Conservation (phyloP, 768 basidiomycete species). For the Suillus subalutaceus region DNA sequence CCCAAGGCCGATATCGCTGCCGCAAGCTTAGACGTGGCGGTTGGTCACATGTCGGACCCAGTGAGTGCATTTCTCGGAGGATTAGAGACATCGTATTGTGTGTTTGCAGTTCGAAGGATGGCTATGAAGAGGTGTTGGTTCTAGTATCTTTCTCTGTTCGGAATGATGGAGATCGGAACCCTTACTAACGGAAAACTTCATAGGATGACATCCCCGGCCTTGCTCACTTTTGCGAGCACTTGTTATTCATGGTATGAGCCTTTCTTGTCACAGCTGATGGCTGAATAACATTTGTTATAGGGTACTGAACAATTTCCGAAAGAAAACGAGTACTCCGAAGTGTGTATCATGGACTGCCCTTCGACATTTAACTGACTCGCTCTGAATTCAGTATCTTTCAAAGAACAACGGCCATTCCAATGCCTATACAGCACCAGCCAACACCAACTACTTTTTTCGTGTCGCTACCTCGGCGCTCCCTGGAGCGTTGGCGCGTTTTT, state of each 20-base stretch:
- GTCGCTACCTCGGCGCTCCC: conserved; percentile 64
- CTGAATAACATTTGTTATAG: conserved; percentile 37
- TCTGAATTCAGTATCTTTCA: conserved; percentile 58
- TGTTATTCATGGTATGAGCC: conserved; percentile 86
- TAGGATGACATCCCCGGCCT: conserved; percentile 90
- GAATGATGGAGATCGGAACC: neutral
- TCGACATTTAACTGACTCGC: neutral
- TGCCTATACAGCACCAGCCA: conserved; percentile 89
- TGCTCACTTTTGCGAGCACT: conserved; percentile 95
- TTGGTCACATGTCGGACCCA: conserved; percentile 93
- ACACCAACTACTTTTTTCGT: conserved; percentile 88
- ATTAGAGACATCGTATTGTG: neutral
- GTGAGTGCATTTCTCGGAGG: conserved; percentile 46
- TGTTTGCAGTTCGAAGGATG: neutral
- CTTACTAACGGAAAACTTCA: conserved; percentile 5
- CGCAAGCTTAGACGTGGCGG: conserved; percentile 91
- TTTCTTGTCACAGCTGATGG: neutral
- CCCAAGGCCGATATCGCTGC: conserved; percentile 90
- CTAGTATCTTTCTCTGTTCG: neutral
- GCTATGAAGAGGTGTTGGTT: neutral
- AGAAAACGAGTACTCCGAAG: conserved; percentile 95
- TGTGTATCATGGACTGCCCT: conserved; percentile 29
- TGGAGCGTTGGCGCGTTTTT: conserved; percentile 75
- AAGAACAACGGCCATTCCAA: conserved; percentile 90
- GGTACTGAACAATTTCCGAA: conserved; percentile 82